These are phyloP conservation scores for Inonotus obliquus DNA, from an alignment of 1,284 basidiomycete species.

Conservation along the genomic window DNA sequence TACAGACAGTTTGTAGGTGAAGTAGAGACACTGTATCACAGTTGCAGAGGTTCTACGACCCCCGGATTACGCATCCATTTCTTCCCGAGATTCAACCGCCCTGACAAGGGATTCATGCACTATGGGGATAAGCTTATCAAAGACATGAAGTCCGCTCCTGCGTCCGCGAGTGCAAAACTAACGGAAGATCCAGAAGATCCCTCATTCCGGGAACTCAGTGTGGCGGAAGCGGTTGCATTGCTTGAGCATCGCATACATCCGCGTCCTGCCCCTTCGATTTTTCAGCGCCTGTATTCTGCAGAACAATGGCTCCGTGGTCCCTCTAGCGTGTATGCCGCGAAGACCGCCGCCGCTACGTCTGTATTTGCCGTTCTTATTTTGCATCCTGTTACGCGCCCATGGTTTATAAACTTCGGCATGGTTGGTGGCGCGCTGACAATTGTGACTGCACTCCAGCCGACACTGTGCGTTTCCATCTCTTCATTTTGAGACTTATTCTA, in stretches of 20 bases:
- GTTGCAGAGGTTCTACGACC: conserved; percentile 15
- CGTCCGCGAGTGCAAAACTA: background rate
- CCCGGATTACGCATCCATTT: conserved; percentile 28
- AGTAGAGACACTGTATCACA: conserved; percentile 24
- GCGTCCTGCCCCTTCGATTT: conserved; percentile 21
- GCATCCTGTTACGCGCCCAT: conserved; percentile 24
- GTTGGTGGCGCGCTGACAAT: conserved; percentile 31
- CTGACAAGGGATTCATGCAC: conserved; percentile 6
- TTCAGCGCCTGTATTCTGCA: conserved; percentile 23
- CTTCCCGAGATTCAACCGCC: conserved; percentile 25
- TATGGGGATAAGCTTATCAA: background rate
- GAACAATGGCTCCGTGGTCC: conserved; percentile 25
- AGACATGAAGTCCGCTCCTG: background rate
- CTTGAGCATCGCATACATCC: conserved; percentile 23
- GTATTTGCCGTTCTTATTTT: conserved; percentile 27
- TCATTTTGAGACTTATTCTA: background rate
- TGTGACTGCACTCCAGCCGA: conserved; percentile 31
- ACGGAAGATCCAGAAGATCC: conserved; percentile 2
- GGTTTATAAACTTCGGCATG: conserved; percentile 30
- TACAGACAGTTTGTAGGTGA: conserved; percentile 25
- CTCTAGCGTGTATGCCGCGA: conserved; percentile 28
- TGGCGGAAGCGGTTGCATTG: conserved; percentile 30
- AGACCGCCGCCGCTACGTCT: conserved; percentile 27
- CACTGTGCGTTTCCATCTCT: conserved; percentile 20
- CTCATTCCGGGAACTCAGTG: conserved; percentile 19